Conservation (phyloP, 2,329 filamentous ascomycete genomes). For the Diplodia seriata region DNA sequence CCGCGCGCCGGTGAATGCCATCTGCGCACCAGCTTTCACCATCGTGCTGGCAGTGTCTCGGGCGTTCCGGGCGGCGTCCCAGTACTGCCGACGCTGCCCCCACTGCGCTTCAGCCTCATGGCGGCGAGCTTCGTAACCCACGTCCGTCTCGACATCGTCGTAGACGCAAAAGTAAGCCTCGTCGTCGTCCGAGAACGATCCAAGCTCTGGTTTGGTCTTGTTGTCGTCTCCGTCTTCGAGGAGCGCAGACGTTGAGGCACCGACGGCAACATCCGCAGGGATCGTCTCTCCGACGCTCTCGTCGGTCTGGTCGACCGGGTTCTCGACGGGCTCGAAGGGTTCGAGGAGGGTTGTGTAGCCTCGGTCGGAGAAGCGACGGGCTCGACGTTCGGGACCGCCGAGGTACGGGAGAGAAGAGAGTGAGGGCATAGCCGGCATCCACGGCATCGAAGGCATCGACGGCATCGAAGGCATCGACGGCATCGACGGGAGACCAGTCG, state of each 20-base stretch:
- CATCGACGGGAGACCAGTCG: neutral
- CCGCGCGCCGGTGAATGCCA: neutral
- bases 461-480: neutral
- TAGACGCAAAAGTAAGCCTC: neutral
- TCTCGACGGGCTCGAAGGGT: constrained; percentile 2
- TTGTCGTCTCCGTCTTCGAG: neutral
- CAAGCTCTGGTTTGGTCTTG: neutral
- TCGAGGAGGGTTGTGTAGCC: neutral
- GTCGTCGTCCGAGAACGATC: neutral
- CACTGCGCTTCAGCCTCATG: neutral
- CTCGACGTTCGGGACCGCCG: neutral
- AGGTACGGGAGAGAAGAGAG: neutral
- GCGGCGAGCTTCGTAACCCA: neutral
- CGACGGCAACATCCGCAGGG: neutral
- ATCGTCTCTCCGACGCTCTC: neutral
- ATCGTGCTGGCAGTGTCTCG: neutral
- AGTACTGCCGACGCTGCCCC: neutral
- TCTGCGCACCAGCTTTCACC: neutral
- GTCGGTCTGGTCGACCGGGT: neutral
- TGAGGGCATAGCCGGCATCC: neutral
- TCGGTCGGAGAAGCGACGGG: neutral
- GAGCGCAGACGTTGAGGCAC: neutral
- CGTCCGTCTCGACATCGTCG: neutral
- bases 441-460: too few species aligned
- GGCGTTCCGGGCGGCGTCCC: neutral